These are phyloP conservation scores for Crithidia expoeki DNA, from an alignment of 208 protist species.

Conservation along the genomic window DNA sequence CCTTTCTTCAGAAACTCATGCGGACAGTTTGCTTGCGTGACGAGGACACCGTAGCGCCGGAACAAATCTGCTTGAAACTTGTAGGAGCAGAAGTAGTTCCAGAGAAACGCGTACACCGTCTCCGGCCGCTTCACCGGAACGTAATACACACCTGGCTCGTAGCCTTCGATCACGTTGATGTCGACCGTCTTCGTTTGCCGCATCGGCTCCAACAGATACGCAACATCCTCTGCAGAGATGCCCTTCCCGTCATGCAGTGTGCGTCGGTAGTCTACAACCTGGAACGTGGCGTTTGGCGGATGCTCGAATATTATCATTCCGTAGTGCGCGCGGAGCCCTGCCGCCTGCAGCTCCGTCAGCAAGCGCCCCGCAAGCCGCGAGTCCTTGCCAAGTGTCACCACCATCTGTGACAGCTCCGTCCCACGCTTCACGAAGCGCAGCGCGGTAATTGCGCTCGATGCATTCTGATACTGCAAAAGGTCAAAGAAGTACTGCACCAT, in stretches of 20 bases:
- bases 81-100: slow-evolving; percentile 80
- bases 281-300: slow-evolving; percentile 81
- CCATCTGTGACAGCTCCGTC: slow-evolving; percentile 69
- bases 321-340: slow-evolving; percentile 65
- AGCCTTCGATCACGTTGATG: slow-evolving; percentile 79
- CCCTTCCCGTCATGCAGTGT: slow-evolving; percentile 52
- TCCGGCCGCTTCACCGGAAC: slow-evolving; percentile 77
- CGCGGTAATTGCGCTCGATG: slow-evolving; percentile 73
- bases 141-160: slow-evolving; percentile 82
- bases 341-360: slow-evolving; percentile 55
- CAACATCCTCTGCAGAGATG: slow-evolving; percentile 67
- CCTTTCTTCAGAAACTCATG: slow-evolving; percentile 77
- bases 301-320: slow-evolving; percentile 45
- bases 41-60: slow-evolving; percentile 69
- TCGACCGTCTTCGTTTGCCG: slow-evolving; percentile 44
- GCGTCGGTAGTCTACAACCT: slow-evolving; percentile 71
- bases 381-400: slow-evolving; percentile 74
- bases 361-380: slow-evolving; percentile 51
- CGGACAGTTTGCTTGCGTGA: slow-evolving; percentile 81
- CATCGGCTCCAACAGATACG: slow-evolving; percentile 59
- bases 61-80: slow-evolving; percentile 73
- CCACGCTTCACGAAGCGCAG: slow-evolving; percentile 84
- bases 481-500: slow-evolving; percentile 86
- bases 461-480: slow-evolving; percentile 66
- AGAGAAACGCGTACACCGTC: slow-evolving; percentile 75